phyloP scores from a whole-genome alignment of 139 green algal species.

The Micromonas pusilla region DNA sequence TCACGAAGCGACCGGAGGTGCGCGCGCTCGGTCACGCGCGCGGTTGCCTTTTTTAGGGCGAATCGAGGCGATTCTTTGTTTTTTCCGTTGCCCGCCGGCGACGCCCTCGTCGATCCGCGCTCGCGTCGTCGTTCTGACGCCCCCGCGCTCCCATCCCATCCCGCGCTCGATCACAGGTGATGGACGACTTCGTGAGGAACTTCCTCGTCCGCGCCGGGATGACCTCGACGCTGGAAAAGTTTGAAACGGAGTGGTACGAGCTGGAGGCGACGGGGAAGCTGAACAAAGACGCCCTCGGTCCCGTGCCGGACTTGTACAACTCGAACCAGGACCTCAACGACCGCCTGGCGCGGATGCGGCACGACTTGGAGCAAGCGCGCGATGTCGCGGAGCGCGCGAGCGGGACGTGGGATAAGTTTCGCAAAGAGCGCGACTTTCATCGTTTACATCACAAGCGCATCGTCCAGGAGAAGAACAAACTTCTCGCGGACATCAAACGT shows the following conservation, averaged over 20 bases:
- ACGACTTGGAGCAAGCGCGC: not conserved
- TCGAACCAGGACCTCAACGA: slow-evolving; percentile 58
- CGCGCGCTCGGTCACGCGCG: not conserved
- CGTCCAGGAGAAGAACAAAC: slow-evolving; percentile 80
- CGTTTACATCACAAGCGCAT: slow-evolving; percentile 84
- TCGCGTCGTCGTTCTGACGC: too few species aligned
- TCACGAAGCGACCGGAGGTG: not conserved
- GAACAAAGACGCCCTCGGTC: slow-evolving; percentile 25
- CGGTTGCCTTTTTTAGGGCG: too few species aligned
- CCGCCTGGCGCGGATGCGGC: slow-evolving; percentile 28
- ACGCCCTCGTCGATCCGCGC: too few species aligned
- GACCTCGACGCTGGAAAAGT: slow-evolving; percentile 55
- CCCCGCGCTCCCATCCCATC: not conserved
- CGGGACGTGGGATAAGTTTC: slow-evolving; percentile 57
- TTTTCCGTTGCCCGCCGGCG: not conserved
- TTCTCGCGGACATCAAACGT: slow-evolving; percentile 68
- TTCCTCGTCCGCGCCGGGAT: slow-evolving; percentile 73
- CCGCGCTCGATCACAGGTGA: slow-evolving; percentile 56
- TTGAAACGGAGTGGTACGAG: slow-evolving; percentile 84
- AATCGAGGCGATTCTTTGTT: not conserved
- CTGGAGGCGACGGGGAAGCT: slow-evolving; percentile 55
- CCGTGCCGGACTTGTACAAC: slow-evolving; percentile 64
- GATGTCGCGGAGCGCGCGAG: slow-evolving; percentile 37
- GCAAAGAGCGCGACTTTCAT: slow-evolving; percentile 82
- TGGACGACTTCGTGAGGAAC: slow-evolving; percentile 82